Conservation (phyloP, 169 alveolate species). For the Plasmodium falciparum region DNA sequence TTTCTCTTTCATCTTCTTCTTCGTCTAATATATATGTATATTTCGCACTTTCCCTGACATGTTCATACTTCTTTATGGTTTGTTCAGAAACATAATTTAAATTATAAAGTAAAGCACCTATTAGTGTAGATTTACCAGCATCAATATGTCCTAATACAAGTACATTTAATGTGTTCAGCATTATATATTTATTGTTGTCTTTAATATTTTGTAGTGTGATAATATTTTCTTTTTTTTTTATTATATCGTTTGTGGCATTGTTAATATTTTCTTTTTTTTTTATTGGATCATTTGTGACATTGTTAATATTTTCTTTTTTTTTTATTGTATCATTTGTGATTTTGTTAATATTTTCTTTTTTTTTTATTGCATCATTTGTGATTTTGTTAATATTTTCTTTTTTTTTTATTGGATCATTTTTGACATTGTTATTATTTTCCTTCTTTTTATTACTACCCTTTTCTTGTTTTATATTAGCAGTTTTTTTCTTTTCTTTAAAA, state of each 20-base stretch:
- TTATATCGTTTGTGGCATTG: neutral
- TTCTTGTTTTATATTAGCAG: neutral
- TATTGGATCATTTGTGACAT: neutral
- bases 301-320: slow-evolving; percentile 1
- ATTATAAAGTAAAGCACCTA: slow-evolving; percentile 78
- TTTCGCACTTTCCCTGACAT: slow-evolving; percentile 57
- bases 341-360: neutral
- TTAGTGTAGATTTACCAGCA: slow-evolving; percentile 86
- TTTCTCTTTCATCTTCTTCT: slow-evolving; percentile 84
- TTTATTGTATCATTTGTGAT: neutral
- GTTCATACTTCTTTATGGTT: slow-evolving; percentile 62
- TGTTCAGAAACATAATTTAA: slow-evolving; percentile 68
- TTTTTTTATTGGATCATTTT: slow-evolving; percentile 1
- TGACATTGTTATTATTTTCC: neutral
- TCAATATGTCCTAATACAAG: slow-evolving; percentile 86
- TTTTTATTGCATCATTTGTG: neutral
- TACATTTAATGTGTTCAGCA: slow-evolving; percentile 78
- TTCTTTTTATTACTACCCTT: neutral
- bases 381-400: neutral
- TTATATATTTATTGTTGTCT: slow-evolving; percentile 41
- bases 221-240: slow-evolving; percentile 8
- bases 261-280: slow-evolving; percentile 7
- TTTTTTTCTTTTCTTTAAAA: slow-evolving; percentile 1
- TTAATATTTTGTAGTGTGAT: slow-evolving; percentile 3
- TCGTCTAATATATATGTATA: slow-evolving; percentile 83